phyloP scores from a whole-genome alignment of 176 grass and related monocot species.

The Carex cristatella region DNA sequence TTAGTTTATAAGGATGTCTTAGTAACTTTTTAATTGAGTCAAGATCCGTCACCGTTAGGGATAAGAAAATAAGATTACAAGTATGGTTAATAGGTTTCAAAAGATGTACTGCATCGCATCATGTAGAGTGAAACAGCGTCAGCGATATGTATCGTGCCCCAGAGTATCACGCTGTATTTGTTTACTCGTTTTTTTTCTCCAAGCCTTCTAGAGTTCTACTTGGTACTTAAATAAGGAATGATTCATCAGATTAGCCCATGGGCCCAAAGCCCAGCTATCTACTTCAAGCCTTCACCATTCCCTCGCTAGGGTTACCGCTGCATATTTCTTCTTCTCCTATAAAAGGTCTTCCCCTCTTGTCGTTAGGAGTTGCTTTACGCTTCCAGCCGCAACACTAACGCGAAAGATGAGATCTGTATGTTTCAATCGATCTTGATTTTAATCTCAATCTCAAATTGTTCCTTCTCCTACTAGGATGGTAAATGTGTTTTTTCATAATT shows the following conservation, averaged over 20 bases:
- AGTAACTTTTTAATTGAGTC: too few relatives aligned
- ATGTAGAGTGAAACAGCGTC: too few relatives aligned
- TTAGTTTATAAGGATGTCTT: too few relatives aligned
- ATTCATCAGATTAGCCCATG: too few relatives aligned
- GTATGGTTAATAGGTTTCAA: too few relatives aligned
- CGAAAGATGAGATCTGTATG: not conserved
- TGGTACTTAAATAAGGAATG: too few relatives aligned
- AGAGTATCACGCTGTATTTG: not conserved
- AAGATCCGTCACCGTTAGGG: too few relatives aligned
- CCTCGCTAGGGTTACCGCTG: not conserved
- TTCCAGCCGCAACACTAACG: not conserved
- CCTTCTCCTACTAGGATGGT: not conserved
- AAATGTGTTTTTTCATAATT: not conserved
- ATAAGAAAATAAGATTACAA: too few relatives aligned
- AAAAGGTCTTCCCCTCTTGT: not conserved
- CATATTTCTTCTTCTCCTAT: not conserved
- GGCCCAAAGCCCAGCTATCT: not conserved
- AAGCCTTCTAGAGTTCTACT: too few relatives aligned
- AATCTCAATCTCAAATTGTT: not conserved
- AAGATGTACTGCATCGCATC: too few relatives aligned
- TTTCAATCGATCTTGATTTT: not conserved
- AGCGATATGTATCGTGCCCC: too few relatives aligned
- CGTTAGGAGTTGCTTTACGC: not conserved
- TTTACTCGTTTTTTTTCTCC: too few relatives aligned
- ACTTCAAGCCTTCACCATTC: not conserved